Evolutionary conservation across 169 alveolate species (phyloP), one percentile per base, ranked within the genome.

Genomic region (Babesia bovis): DNA sequence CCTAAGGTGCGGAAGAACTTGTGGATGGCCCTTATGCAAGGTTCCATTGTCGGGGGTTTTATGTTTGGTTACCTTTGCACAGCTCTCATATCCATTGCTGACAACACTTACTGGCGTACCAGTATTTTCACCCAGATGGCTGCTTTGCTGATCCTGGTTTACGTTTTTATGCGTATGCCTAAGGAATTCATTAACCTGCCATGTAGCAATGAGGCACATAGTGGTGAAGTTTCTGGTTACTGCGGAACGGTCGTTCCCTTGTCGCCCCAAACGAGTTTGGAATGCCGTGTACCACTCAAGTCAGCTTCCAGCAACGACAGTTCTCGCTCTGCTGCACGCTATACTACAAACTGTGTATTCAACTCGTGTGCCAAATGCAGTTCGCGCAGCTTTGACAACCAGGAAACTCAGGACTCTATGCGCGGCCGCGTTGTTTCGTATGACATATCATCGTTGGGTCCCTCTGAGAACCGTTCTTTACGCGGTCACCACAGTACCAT

Each of bases 1-100:
- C 98, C 99, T 2, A 76, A 60, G 5, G 90, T 84, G 49, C 70
- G 84, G 52, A 90, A 90, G 63, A 94, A 98, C 7, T 90, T 87
- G 44, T 95, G 98, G 98, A 94, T 96, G 99, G 95, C 97, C 3
- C 74, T 91, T 40, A 67, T 94, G 26, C 98, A 95, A 49, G 84
- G 94, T 23, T 94, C 96, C 12, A 90, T 90, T 25, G 92, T 93
- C 5, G 88, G 91, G 33, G 99, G 99, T 15, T 85, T 82, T 40
- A 83, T 75, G 19, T 28, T 88, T 23, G 93, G 93, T 1, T 88
- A 88, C 47, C 51, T 87, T 4, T 77, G 77, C 19, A 81, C 88
- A 0, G 75, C 88, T 47, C 6, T 70, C n/a, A 40, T 49, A 21
- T 21, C 45, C 2, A n/a, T 3, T 6, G n/a, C 28, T 10, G 71